These are phyloP conservation scores for Penicillium sp. DNA, from an alignment of 2,329 filamentous ascomycete species.

Conservation along the genomic window DNA sequence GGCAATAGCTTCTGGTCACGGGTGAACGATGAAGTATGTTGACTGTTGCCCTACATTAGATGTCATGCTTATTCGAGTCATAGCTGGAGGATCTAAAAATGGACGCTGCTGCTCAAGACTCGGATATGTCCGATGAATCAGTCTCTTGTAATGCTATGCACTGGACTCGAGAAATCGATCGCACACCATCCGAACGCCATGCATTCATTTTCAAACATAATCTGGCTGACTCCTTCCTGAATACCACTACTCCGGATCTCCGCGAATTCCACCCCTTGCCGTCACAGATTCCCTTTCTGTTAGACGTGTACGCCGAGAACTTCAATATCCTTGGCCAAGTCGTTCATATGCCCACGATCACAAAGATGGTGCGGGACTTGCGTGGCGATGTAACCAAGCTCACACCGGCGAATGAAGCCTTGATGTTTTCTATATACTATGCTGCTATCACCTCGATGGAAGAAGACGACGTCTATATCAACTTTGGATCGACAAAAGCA, in stretches of 20 bases:
- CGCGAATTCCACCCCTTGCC: constrained; percentile 51
- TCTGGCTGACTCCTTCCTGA: constrained; percentile 7
- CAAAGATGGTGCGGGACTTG: constrained; percentile 31
- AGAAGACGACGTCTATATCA: constrained; percentile 48
- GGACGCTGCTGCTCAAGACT: constrained; percentile 27
- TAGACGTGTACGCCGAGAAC: constrained; percentile 53
- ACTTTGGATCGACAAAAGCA: constrained; percentile 19
- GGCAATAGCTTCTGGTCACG: constrained; percentile 56
- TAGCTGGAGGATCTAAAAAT: constrained; percentile 21
- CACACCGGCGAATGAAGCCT: constrained; percentile 49
- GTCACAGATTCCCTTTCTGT: constrained; percentile 55
- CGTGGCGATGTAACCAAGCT: constrained; percentile 35
- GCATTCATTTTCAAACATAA: constrained; percentile 54
- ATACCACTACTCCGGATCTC: constrained; percentile 27
- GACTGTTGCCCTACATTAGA: constrained; percentile 5
- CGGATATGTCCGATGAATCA: constrained; percentile 35
- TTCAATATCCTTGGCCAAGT: constrained; percentile 44
- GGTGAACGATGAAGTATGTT: constrained; percentile 54
- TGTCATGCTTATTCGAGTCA: not conserved
- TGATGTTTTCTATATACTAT: constrained; percentile 60
- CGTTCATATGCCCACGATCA: constrained; percentile 32
- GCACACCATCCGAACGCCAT: constrained; percentile 47
- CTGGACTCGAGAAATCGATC: constrained; percentile 39
- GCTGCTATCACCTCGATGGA: constrained; percentile 57
- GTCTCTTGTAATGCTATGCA: constrained; percentile 23